Conservation (phyloP, 2,329 filamentous ascomycete species). For the Xylariaceae sp. region DNA sequence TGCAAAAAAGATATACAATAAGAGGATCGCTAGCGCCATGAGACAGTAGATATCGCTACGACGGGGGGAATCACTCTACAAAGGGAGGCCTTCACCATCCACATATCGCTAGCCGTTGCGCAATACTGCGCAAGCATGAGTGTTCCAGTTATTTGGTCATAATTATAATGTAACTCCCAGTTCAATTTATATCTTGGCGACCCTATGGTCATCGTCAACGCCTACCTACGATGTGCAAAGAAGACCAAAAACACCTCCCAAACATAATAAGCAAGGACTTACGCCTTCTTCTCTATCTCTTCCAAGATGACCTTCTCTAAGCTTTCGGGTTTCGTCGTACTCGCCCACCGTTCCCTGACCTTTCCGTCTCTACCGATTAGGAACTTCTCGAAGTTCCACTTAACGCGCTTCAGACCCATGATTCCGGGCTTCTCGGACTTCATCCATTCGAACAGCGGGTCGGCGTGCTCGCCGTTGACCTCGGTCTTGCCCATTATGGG, state of each 20-base stretch:
- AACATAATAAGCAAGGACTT: slow-evolving; percentile 31
- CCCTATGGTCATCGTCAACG: slow-evolving; percentile 34
- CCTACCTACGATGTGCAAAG: slow-evolving; percentile 8
- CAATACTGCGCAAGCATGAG: too few species aligned
- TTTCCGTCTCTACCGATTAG: slow-evolving; percentile 82
- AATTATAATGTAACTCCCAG: neutral
- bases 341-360: slow-evolving; percentile 85
- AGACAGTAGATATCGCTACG: too few species aligned
- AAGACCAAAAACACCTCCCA: slow-evolving; percentile 1
- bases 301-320: slow-evolving; percentile 76
- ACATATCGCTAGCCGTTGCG: too few species aligned
- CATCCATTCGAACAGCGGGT: slow-evolving; percentile 78
- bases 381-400: slow-evolving; percentile 99
- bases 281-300: slow-evolving; percentile 64
- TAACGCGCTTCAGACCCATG: slow-evolving; percentile 85
- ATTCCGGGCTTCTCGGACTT: slow-evolving; percentile 77
- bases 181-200: slow-evolving; percentile 30
- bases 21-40: too few species aligned
- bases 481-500: slow-evolving; percentile 90
- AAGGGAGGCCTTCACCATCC: too few species aligned
- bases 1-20: too few species aligned
- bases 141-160: too few species aligned
- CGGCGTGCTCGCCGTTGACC: slow-evolving; percentile 84
- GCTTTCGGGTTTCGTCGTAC: slow-evolving; percentile 80
- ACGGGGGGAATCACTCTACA: too few species aligned